A percentile compares a stretch with the other conserved stretches of the same genome.
These are phyloP conservation scores for Theileria annulata DNA, from an alignment of 169 alveolate genomes.

Conservation along the genomic window DNA sequence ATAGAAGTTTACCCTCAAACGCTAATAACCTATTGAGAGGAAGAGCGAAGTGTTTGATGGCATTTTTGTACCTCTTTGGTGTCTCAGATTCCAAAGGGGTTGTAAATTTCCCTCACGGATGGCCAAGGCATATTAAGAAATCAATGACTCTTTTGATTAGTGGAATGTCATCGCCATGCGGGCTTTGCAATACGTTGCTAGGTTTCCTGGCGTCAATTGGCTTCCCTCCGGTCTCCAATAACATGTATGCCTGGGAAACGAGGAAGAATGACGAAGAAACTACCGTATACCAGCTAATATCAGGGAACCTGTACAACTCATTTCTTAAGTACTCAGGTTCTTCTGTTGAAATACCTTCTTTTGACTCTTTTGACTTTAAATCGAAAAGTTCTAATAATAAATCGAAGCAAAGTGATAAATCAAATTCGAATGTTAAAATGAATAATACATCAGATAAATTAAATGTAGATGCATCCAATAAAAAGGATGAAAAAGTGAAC, in stretches of 20 bases:
- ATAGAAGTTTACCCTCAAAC: slow-evolving; percentile 25
- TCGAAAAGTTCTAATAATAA: not conserved
- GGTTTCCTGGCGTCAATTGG: slow-evolving; percentile 81
- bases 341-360: slow-evolving; percentile 36
- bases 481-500: slow-evolving; percentile 7
- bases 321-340: slow-evolving; percentile 40
- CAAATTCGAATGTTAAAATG: not conserved
- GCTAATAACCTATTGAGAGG: slow-evolving; percentile 23
- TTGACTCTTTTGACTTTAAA: not conserved
- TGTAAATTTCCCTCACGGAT: slow-evolving; percentile 80
- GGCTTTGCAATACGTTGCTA: slow-evolving; percentile 78
- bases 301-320: slow-evolving; percentile 36
- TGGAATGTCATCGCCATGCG: slow-evolving; percentile 79
- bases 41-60: slow-evolving; percentile 70
- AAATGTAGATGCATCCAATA: not conserved
- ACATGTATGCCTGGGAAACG: slow-evolving; percentile 75
- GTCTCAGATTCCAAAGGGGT: slow-evolving; percentile 73
- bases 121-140: slow-evolving; percentile 80
- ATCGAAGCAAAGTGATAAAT: not conserved
- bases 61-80: slow-evolving; percentile 81
- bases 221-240: slow-evolving; percentile 79
- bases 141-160: slow-evolving; percentile 67
- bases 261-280: slow-evolving; percentile 66
- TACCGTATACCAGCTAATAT: slow-evolving; percentile 58
- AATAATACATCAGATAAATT: not conserved